Conservation (phyloP, 2,329 filamentous ascomycete genomes). For the Penicillium sp. region DNA sequence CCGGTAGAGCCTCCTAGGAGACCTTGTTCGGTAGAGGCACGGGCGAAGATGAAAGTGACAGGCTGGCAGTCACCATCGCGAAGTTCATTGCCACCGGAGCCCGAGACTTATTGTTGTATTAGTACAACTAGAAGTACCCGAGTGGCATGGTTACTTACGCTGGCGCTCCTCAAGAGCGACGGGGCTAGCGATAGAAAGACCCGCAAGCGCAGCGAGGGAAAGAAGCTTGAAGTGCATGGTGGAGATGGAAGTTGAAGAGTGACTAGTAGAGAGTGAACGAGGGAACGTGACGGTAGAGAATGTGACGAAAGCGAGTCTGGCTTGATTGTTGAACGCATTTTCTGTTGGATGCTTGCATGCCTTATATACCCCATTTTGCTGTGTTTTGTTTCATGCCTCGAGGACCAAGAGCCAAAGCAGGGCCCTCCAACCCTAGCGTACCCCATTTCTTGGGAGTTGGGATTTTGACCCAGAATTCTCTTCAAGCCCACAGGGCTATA, state of each 20-base stretch:
- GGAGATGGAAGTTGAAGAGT: neutral
- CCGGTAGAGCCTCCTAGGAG: constrained; percentile 49
- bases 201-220: constrained; percentile 14
- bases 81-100: constrained; percentile 42
- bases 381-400: neutral
- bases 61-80: constrained; percentile 45
- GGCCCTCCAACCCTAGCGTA: neutral
- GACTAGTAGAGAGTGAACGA: neutral
- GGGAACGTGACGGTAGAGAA: neutral
- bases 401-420: neutral
- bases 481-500: neutral
- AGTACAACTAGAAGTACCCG: too few species aligned
- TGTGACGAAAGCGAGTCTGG: neutral
- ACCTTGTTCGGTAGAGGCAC: constrained; percentile 55
- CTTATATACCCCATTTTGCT: neutral
- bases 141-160: constrained; percentile 1
- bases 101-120: constrained; percentile 18
- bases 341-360: neutral
- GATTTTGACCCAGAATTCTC: neutral
- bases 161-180: constrained; percentile 19
- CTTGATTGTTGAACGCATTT: neutral
- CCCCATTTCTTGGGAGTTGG: neutral
- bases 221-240: constrained; percentile 11
- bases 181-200: constrained; percentile 16
- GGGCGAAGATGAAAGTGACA: constrained; percentile 55